These are phyloP conservation scores for Fusarium redolens DNA, from an alignment of 2,329 filamentous ascomycete genomes.

Conservation along the genomic window DNA sequence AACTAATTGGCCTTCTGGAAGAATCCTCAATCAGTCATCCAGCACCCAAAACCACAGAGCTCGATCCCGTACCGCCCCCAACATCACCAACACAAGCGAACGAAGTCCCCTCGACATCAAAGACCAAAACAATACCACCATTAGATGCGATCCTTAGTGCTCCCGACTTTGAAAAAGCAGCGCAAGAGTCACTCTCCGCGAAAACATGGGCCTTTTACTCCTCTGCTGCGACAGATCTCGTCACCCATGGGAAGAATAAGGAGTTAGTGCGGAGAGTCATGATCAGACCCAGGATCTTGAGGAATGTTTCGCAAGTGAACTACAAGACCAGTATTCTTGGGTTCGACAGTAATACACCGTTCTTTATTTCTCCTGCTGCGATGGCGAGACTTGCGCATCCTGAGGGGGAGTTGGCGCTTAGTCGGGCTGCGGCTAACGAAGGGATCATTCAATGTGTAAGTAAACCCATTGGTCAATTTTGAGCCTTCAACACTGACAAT, in stretches of 20 bases:
- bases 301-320: conserved; percentile 64
- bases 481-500: background rate
- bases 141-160: conserved; percentile 7
- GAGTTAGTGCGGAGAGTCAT: conserved; percentile 65
- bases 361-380: conserved; percentile 73
- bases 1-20: conserved; percentile 62
- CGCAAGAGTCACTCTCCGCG: conserved; percentile 62
- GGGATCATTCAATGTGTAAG: conserved; percentile 44
- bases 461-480: rapidly evolving
- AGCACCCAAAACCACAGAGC: background rate
- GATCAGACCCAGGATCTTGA: conserved; percentile 68
- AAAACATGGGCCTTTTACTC: conserved; percentile 78
- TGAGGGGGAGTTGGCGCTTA: conserved; percentile 64
- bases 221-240: conserved; percentile 70
- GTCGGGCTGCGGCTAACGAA: conserved; percentile 38
- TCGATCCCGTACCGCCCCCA: background rate
- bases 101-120: background rate
- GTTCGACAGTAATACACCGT: conserved; percentile 60
- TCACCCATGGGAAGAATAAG: conserved; percentile 67
- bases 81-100: background rate
- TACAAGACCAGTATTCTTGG: conserved; percentile 67
- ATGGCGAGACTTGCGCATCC: conserved; percentile 73
- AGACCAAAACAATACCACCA: background rate
- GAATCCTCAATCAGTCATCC: background rate
- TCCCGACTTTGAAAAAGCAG: conserved; percentile 67